phyloP scores from a whole-genome alignment of 2,329 filamentous ascomycete species.

The Colletotrichum sp. region DNA sequence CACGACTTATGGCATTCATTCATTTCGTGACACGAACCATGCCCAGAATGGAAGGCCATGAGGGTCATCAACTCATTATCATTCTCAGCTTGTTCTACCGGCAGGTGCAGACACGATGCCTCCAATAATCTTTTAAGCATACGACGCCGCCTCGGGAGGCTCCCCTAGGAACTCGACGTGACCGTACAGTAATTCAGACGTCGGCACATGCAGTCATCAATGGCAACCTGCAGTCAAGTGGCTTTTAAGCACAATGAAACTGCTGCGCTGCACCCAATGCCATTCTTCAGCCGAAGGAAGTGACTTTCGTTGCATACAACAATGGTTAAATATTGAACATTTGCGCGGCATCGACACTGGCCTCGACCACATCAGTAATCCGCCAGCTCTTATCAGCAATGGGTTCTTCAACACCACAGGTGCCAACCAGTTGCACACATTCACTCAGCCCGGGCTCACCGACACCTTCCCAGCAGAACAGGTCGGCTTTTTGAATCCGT shows the following conservation, averaged over 20 bases:
- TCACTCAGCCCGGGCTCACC: background rate
- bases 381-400: constrained; percentile 11
- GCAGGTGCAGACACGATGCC: background rate
- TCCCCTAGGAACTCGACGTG: background rate
- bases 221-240: background rate
- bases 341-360: no score
- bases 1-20: background rate
- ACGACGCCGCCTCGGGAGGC: background rate
- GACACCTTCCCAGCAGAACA: background rate
- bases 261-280: accelerated
- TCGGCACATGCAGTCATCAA: background rate
- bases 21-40: background rate
- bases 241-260: background rate
- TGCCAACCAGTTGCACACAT: constrained; percentile 15
- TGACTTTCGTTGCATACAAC: background rate
- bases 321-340: background rate
- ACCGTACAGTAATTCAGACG: background rate
- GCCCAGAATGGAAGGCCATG: background rate
- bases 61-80: background rate
- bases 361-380: background rate
- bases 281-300: background rate
- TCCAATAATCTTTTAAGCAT: accelerated
- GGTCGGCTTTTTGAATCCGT: background rate
- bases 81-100: background rate
- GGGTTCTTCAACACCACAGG: constrained; percentile 27